phyloP scores from a whole-genome alignment of 2,329 filamentous ascomycete genomes.

The Aureobasidium melanogenum region DNA sequence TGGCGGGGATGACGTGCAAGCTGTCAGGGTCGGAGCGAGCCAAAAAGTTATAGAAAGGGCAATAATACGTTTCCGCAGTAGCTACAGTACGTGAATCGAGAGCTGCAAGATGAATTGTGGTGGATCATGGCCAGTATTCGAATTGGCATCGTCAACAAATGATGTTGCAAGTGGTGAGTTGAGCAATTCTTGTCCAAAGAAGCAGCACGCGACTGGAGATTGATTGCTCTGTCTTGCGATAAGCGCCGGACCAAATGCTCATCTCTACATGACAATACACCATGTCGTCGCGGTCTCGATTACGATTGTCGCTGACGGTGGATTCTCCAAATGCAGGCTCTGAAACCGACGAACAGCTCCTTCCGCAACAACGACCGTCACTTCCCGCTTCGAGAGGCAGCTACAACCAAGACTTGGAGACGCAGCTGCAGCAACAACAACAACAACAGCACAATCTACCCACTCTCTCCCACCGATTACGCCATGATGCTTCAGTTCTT shows the following conservation, averaged over 20 bases:
- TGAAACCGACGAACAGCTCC: constrained; percentile 14
- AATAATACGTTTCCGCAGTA: background rate
- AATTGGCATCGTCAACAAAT: background rate
- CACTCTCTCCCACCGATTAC: constrained; percentile 64
- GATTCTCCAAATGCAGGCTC: constrained; percentile 12
- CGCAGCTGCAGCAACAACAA: background rate
- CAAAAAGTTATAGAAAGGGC: background rate
- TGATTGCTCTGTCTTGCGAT: background rate
- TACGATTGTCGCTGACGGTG: constrained; percentile 1
- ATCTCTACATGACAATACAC: background rate
- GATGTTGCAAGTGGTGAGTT: constrained; percentile 8
- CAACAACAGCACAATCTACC: constrained; percentile 32
- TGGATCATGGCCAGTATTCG: background rate
- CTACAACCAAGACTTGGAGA: background rate
- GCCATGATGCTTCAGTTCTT: constrained; percentile 71
- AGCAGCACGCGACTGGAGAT: background rate
- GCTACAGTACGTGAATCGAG: background rate
- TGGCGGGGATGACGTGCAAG: constrained; percentile 1
- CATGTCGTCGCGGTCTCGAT: constrained; percentile 1
- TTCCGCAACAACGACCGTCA: background rate
- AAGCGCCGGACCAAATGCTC: background rate
- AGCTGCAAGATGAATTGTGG: constrained; percentile 3
- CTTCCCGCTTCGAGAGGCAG: background rate
- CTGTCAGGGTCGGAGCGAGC: background rate
- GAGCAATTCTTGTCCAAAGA: background rate